Percentiles rank a stretch among this genome's conserved stretches.
phyloP scores from a whole-genome alignment of 1,284 basidiomycete genomes.

The Ganoderma lucidum region DNA sequence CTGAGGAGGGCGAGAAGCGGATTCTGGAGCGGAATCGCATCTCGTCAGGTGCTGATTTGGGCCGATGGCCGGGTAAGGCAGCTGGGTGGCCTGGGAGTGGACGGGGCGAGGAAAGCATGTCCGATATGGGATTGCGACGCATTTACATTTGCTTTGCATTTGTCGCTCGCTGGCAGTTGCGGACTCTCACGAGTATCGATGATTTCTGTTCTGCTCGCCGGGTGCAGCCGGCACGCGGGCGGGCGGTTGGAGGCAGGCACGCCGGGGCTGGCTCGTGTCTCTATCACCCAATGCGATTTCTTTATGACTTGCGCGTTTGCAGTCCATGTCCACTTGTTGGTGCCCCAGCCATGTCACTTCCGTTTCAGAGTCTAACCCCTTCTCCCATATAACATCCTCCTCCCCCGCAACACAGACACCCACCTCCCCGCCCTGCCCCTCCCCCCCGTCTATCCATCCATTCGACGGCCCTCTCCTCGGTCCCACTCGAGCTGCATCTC shows the following conservation, averaged over 20 bases:
- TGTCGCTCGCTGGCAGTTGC: conserved; percentile 11
- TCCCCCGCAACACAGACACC: conserved; percentile 20
- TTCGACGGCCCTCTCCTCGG: not conserved
- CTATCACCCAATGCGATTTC: conserved; percentile 26
- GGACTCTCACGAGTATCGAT: conserved; percentile 23
- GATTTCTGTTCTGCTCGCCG: conserved; percentile 1
- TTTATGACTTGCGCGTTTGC: conserved; percentile 38
- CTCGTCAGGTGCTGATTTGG: conserved; percentile 34
- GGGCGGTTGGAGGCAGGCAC: conserved; percentile 31
- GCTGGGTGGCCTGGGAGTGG: conserved; percentile 26
- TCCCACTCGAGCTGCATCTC: conserved; percentile 23
- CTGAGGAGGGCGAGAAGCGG: conserved; percentile 15
- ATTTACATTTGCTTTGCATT: conserved; percentile 10
- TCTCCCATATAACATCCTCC: conserved; percentile 34
- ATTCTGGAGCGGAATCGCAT: conserved; percentile 33
- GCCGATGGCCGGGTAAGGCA: conserved; percentile 35
- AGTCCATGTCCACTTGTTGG: conserved; percentile 35
- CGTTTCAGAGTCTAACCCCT: conserved; percentile 39
- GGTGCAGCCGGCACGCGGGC: conserved; percentile 11
- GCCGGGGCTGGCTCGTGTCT: conserved; percentile 37
- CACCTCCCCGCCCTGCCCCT: conserved; percentile 19
- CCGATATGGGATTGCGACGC: conserved; percentile 24
- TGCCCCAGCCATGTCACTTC: conserved; percentile 40
- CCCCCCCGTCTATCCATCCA: conserved; percentile 13
- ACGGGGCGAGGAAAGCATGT: conserved; percentile 18